Conservation (phyloP, 2,329 filamentous ascomycete genomes). For the Elsinoe fawcettii region DNA sequence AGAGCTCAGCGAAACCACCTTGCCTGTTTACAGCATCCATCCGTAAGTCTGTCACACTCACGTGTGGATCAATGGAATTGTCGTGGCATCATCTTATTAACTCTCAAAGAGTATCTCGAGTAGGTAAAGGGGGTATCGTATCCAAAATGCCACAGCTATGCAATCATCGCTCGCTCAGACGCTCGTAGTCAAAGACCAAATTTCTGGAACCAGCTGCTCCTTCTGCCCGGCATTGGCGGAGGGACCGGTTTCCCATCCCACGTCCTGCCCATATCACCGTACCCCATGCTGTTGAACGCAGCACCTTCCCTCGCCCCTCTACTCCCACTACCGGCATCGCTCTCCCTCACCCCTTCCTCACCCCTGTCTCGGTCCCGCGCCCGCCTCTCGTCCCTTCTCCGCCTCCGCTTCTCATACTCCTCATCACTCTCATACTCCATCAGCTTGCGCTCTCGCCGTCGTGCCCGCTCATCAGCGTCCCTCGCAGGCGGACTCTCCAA, state of each 20-base stretch:
- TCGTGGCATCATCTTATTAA: neutral
- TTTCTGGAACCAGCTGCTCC: slow-evolving; percentile 19
- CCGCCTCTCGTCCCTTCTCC: slow-evolving; percentile 18
- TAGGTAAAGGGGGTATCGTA: slow-evolving; percentile 7
- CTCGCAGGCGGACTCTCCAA: slow-evolving; percentile 29
- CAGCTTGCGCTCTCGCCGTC: slow-evolving; percentile 12
- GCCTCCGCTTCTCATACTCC: slow-evolving; percentile 4
- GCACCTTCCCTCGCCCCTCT: slow-evolving; percentile 18
- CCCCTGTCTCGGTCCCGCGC: slow-evolving; percentile 19
- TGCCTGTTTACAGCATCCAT: too few species aligned
- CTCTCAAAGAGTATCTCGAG: neutral
- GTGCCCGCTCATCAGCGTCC: slow-evolving; percentile 21
- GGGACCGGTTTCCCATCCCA: slow-evolving; percentile 36
- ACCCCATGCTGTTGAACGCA: slow-evolving; percentile 26
- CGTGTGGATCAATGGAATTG: too few species aligned
- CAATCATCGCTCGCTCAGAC: neutral
- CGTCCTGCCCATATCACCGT: slow-evolving; percentile 29
- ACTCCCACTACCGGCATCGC: slow-evolving; percentile 27
- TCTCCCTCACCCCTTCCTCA: slow-evolving; percentile 24
- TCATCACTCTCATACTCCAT: slow-evolving; percentile 15
- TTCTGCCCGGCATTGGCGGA: slow-evolving; percentile 21
- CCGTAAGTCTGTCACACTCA: too few species aligned
- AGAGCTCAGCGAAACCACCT: too few species aligned
- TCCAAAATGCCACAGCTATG: slow-evolving; percentile 10
- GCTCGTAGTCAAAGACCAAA: neutral